Percentiles rank a stretch among this genome's conserved stretches.
Conservation (phyloP, 2,329 filamentous ascomycete genomes). For the Clonostachys sp. region DNA sequence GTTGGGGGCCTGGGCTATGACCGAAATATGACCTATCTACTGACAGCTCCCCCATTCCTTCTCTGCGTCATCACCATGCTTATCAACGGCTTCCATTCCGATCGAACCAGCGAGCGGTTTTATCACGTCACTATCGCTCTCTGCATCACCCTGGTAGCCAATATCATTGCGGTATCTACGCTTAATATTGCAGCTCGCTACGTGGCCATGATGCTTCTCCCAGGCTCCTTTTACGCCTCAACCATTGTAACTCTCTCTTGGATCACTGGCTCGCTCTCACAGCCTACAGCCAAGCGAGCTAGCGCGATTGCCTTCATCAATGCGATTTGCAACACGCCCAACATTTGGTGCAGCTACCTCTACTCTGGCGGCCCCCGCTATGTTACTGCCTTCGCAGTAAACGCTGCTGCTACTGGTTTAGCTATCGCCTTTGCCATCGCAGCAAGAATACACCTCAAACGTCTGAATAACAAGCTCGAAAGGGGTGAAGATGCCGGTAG, state of each 20-base stretch:
- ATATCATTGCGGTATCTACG: constrained; percentile 27
- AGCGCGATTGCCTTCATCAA: constrained; percentile 71
- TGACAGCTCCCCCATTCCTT: constrained; percentile 11
- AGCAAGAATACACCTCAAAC: constrained; percentile 11
- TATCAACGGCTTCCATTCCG: constrained; percentile 38
- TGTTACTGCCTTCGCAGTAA: constrained; percentile 14
- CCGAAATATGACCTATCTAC: constrained; percentile 10
- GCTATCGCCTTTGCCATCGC: constrained; percentile 15
- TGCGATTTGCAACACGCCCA: constrained; percentile 36
- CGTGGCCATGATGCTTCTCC: constrained; percentile 30
- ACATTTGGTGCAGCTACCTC: constrained; percentile 64
- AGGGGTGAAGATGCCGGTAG: constrained; percentile 14
- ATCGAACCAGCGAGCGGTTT: constrained; percentile 39
- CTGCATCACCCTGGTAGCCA: constrained; percentile 38
- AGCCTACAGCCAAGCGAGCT: constrained; percentile 66
- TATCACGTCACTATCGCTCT: constrained; percentile 43
- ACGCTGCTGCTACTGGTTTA: constrained; percentile 14
- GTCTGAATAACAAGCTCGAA: constrained; percentile 17
- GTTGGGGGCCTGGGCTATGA: constrained; percentile 16
- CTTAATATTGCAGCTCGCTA: constrained; percentile 33
- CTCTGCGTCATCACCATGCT: constrained; percentile 17
- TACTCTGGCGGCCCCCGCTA: constrained; percentile 30
- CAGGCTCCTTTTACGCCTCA: constrained; percentile 11
- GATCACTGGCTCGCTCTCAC: constrained; percentile 31
- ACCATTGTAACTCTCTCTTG: constrained; percentile 20